A percentile compares a stretch with the other conserved stretches of the same genome.
Conservation (phyloP, 2,329 filamentous ascomycete species). For the Emmonsiellopsis sp. region DNA sequence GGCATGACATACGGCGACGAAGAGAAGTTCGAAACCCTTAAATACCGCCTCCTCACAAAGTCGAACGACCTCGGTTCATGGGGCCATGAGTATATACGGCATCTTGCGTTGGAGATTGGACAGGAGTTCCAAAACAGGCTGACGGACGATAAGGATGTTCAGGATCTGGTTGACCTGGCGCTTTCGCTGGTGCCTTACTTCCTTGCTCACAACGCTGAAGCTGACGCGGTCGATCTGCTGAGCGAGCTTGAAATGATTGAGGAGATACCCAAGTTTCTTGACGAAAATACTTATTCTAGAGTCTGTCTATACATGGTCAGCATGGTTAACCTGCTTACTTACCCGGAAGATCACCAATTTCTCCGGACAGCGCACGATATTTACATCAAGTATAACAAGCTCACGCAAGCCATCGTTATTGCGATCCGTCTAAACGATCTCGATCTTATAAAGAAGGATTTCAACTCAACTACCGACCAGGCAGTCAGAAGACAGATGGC, state of each 20-base stretch:
- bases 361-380: conserved; percentile 86
- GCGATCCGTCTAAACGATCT: conserved; percentile 88
- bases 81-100: conserved; percentile 97
- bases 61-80: conserved; percentile 90
- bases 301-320: conserved; percentile 98
- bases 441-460: conserved; percentile 71
- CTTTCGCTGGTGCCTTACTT: conserved; percentile 84
- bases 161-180: conserved; percentile 78
- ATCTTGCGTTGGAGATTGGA: conserved; percentile 90
- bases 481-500: conserved; percentile 87
- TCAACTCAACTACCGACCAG: conserved; percentile 69
- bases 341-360: conserved; percentile 94
- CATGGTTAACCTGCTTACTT: conserved; percentile 96
- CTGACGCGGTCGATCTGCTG: conserved; percentile 92
- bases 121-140: conserved; percentile 85
- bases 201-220: conserved; percentile 93
- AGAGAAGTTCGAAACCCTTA: conserved; percentile 88
- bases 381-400: conserved; percentile 86
- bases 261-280: conserved; percentile 75
- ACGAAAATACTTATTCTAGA: conserved; percentile 84
- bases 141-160: conserved; percentile 70
- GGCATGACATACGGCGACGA: conserved; percentile 99
- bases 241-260: conserved; percentile 98
- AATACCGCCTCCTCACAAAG: conserved; percentile 83
- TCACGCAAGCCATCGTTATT: conserved; percentile 85